Conservation (phyloP, 192 early-diverging fungal species). For the Gamsiella multidivaricata region DNA sequence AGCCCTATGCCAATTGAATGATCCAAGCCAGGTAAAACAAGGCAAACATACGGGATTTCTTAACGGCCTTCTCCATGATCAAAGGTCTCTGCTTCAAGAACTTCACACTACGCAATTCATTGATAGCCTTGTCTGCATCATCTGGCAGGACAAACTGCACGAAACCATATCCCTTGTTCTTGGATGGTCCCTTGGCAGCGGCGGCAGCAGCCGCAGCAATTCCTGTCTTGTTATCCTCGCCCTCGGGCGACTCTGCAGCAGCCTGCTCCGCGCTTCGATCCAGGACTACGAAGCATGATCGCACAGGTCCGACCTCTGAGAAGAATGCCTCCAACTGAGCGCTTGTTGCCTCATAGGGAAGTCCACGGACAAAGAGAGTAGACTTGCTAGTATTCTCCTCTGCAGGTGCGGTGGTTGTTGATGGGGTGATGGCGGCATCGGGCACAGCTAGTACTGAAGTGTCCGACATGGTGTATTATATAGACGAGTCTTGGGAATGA, state of each 20-base stretch:
- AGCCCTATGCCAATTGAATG: too few relatives aligned
- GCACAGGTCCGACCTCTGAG: conserved; percentile 85
- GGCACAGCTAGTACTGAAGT: conserved; percentile 28
- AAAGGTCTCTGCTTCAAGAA: conserved; percentile 79
- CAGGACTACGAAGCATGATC: conserved; percentile 90
- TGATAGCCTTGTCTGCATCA: conserved; percentile 83
- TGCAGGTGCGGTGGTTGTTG: conserved; percentile 13
- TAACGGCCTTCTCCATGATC: conserved; percentile 82
- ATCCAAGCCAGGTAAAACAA: background rate
- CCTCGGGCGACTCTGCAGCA: conserved; percentile 14
- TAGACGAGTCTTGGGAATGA: background rate
- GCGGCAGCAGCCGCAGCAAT: conserved; percentile 17
- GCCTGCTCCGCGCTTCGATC: conserved; percentile 48
- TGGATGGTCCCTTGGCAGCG: conserved; percentile 23
- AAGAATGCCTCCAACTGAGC: conserved; percentile 90
- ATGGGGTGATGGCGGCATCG: conserved; percentile 9
- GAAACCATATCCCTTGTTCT: conserved; percentile 92
- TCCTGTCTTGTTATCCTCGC: conserved; percentile 19
- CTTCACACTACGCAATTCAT: conserved; percentile 77
- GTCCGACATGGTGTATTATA: conserved; percentile 35
- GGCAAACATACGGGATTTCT: conserved; percentile 52
- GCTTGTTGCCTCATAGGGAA: conserved; percentile 86
- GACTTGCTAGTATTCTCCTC: conserved; percentile 54
- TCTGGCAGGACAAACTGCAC: conserved; percentile 86
- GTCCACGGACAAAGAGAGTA: conserved; percentile 88